Evolutionary conservation across 2,329 filamentous ascomycete genomes (phyloP).

Genomic region (Dothidotthia symphoricarpi): DNA sequence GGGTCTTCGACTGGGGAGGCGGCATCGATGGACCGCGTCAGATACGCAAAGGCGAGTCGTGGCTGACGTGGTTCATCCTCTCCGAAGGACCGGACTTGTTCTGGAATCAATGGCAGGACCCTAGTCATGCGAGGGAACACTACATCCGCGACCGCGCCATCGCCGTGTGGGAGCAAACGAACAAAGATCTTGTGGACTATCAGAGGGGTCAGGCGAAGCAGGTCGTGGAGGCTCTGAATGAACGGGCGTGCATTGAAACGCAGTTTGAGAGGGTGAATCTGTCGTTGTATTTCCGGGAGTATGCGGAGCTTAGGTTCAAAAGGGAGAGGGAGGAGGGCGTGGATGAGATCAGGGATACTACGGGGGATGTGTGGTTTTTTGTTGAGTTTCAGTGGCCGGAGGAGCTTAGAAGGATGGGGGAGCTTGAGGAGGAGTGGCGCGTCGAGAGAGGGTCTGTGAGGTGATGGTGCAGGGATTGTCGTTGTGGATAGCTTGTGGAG

Average conservation of each 20-base stretch:
- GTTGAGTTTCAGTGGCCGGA: conserved; percentile 33
- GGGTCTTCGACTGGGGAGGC: conserved; percentile 31
- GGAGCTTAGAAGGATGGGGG: too few species aligned
- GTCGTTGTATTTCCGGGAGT: conserved; percentile 24
- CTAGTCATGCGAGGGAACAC: conserved; percentile 11
- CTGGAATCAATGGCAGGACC: conserved; percentile 34
- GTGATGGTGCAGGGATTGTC: too few species aligned
- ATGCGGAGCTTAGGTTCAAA: conserved; percentile 17
- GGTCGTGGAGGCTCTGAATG: conserved; percentile 24
- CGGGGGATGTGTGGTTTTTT: conserved; percentile 27
- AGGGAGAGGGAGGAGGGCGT: conserved; percentile 3
- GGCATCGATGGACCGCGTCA: conserved; percentile 27
- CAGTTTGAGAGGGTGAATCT: conserved; percentile 19
- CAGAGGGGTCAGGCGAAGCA: conserved; percentile 20
- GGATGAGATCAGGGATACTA: conserved; percentile 15
- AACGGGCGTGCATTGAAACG: conserved; percentile 9
- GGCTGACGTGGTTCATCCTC: conserved; percentile 37
- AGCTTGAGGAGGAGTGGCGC: too few species aligned
- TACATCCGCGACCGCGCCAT: conserved; percentile 31
- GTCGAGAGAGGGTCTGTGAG: too few species aligned
- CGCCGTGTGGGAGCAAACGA: conserved; percentile 16
- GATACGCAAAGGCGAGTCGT: conserved; percentile 28
- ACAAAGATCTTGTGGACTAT: conserved; percentile 16
- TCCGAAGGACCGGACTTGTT: conserved; percentile 32
- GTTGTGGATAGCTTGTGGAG: too few species aligned